Base-by-base conservation (phyloP, 108 stramenopile genomes). In the Pseudonitzschia pungens region DNA sequence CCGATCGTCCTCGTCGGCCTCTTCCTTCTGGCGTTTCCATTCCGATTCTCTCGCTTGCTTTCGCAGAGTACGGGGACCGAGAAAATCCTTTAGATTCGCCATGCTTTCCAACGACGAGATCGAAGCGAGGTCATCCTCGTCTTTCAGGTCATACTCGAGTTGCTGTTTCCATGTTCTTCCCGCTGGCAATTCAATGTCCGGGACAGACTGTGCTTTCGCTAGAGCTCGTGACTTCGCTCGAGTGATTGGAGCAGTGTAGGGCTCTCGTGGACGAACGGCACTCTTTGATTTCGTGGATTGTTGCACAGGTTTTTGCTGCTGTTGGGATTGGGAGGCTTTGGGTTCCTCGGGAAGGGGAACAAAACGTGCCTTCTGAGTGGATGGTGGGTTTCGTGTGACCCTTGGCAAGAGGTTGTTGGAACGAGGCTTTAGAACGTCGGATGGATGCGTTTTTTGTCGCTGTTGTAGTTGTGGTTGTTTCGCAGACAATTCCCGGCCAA, bases 121-220 rank as follows among this genome's bases (percentile, higher is more conserved):
- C 44, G 59, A 63, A 14, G 60, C 69, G 14, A 44, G 26, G 31
- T 77, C 76, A 10, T 78, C 71, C 10, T 68, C 75, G 29, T 48
- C 20, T 22, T 68, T 68, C 27, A 71, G 55, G 24, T 78, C 77
- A 24, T 50, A 43, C 29, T 68, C 28, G 22, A 74, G 60, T 69
- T 81, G 80, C 67, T 81, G 64, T 11, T 51, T 36, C 71, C 74
- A 81, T 27, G 71, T 72, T 31, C 80, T 70, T 20, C 80, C 80
- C 14, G 80, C 75, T 22, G 80, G 71, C 2, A 76, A 57, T 55
- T 81, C 80, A 10, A 81, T 72, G 43, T 79, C 78, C 26, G 71
- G 70, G 28, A 78, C 71, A 41, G 77, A 48, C 57, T 66, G 70
- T 3, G 44, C 32, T 16, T 20, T 33, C 43, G 15, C 36, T 11